These are phyloP conservation scores for Globisporangium takayamanum DNA, from an alignment of 352 stramenopile species.

Conservation along the genomic window DNA sequence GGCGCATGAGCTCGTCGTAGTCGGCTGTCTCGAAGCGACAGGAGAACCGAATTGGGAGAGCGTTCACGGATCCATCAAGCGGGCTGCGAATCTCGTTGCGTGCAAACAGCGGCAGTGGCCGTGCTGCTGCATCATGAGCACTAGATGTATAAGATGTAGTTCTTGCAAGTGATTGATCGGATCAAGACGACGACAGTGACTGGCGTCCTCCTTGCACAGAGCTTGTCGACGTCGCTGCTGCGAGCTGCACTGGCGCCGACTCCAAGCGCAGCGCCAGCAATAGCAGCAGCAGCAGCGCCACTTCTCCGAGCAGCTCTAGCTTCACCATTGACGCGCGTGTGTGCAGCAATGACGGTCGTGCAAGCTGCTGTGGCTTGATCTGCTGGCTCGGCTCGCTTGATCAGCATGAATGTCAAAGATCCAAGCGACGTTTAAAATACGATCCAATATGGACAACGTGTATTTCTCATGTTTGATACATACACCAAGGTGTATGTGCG, in stretches of 20 bases:
- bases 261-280: neutral
- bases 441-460: too few relatives aligned
- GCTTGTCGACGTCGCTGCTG: neutral
- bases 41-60: neutral
- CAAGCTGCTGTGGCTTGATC: neutral
- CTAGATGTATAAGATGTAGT: neutral
- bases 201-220: too few relatives aligned
- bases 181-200: neutral
- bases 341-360: neutral
- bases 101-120: neutral
- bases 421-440: too few relatives aligned
- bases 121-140: neutral
- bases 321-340: constrained; percentile 1
- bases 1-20: neutral
- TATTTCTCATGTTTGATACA: too few relatives aligned
- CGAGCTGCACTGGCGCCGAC: neutral
- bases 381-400: neutral
- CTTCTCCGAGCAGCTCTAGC: neutral
- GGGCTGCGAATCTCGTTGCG: constrained; percentile 2
- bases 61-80: constrained; percentile 6
- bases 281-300: neutral
- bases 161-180: too few relatives aligned
- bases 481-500: too few relatives aligned
- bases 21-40: neutral
- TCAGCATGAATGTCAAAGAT: neutral